Evolutionary conservation across 208 protist species (phyloP).

Genomic region (Trypanosoma vivax): DNA sequence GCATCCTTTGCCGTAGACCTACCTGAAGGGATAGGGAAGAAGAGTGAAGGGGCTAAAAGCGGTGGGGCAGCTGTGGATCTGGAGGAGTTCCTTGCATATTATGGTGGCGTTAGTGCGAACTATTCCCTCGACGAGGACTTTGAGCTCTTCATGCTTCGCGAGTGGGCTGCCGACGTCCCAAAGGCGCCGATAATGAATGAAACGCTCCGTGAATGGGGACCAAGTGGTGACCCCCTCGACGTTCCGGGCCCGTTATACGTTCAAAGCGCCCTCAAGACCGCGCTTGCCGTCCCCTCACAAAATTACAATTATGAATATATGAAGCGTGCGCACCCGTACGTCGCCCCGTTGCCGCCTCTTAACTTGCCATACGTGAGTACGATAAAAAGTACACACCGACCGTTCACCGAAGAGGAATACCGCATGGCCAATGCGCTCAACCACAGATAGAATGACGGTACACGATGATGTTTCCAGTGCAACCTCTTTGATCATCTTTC

Average conservation of each 20-base stretch:
- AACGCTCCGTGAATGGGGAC: constrained; percentile 68
- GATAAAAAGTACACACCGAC: constrained; percentile 35
- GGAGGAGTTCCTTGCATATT: constrained; percentile 72
- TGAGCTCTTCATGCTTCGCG: constrained; percentile 47
- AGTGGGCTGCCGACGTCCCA: constrained; percentile 62
- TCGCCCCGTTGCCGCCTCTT: constrained; percentile 67
- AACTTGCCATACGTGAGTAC: constrained; percentile 44
- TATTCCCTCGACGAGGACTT: constrained; percentile 67
- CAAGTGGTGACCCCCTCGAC: constrained; percentile 56
- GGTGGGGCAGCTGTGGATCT: constrained; percentile 20
- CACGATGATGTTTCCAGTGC: too few relatives aligned
- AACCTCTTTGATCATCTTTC: too few relatives aligned
- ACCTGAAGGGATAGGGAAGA: background rate
- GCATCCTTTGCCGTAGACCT: constrained; percentile 1
- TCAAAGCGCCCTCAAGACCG: constrained; percentile 48
- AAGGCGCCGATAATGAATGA: constrained; percentile 45
- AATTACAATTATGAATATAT: constrained; percentile 78
- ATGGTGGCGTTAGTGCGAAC: constrained; percentile 53
- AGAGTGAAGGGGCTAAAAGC: background rate
- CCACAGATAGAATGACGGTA: constrained; percentile 1
- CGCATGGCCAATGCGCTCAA: constrained; percentile 10
- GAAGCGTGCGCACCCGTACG: constrained; percentile 57
- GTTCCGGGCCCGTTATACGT: constrained; percentile 48
- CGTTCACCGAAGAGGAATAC: constrained; percentile 17
- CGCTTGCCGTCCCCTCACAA: constrained; percentile 46